phyloP scores from a whole-genome alignment of 208 protist species.

The Porcisia deanei region DNA sequence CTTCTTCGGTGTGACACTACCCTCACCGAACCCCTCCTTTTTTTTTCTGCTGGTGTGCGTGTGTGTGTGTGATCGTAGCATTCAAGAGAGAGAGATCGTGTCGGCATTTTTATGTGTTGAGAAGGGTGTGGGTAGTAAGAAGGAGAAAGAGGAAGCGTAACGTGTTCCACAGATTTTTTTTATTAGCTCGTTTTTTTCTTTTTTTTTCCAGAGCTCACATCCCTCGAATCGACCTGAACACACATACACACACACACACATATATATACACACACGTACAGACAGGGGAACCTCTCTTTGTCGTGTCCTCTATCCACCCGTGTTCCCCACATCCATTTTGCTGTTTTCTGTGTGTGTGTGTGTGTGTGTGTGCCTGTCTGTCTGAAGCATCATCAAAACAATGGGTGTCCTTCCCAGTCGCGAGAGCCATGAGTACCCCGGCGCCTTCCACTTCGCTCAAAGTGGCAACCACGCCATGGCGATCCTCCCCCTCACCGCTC shows the following conservation, averaged over 20 bases:
- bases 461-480: conserved; percentile 42
- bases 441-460: conserved; percentile 43
- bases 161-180: background rate
- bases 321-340: background rate
- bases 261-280: too few relatives aligned
- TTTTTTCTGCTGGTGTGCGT: background rate
- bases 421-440: conserved; percentile 50
- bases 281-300: too few relatives aligned
- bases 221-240: background rate
- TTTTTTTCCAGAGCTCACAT: background rate
- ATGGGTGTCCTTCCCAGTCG: conserved; percentile 68
- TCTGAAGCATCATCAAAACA: background rate
- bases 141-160: background rate
- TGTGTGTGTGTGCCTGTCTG: background rate
- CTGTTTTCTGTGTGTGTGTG: background rate
- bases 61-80: conserved; percentile 2
- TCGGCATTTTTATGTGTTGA: background rate
- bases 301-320: background rate
- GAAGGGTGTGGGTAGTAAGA: background rate
- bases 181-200: background rate
- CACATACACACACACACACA: background rate
- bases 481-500: conserved; percentile 47
- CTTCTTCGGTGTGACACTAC: background rate
- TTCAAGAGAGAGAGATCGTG: background rate
- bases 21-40: too few relatives aligned